Evolutionary conservation across 2,329 filamentous ascomycete species (phyloP), one percentile per base, ranked within the genome.

Genomic region (Fusarium nygamai): DNA sequence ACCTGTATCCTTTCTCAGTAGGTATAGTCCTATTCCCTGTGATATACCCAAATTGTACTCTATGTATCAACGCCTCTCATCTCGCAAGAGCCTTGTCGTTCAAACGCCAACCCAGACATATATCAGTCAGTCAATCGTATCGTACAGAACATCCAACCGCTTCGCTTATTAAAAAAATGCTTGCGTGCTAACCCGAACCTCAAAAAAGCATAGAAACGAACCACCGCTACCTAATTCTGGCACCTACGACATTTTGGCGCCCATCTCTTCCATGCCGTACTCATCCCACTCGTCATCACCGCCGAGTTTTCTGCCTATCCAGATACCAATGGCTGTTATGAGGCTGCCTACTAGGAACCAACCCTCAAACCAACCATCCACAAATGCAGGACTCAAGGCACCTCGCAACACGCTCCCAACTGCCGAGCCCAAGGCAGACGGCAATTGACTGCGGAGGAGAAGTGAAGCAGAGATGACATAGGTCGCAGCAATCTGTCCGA

Each of bases 401-500:
- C 93, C 93, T 48, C 93, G 91, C 36, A 97, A 84, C 3, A 93
- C 93, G 73, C 95, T 93, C 6, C 91, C 91, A 8, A 97, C 93
- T 4, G 93, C 93, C 57, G 90, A 91, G 67, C 94, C 91, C 80
- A 96, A 92, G 80, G 95, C 93, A 43, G 86, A 87, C 0, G 94
- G 94, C 74, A 97, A 85, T 80, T 94, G 96, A 76, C 92, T 93
- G 58, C 94, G 84, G 53, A 97, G 85, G 67, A 97, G 86, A 74
- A 97, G 84, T 6, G 93, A 92, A 3, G 93, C 92, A 67, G 91
- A 93, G 78, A 97, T 95, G 61, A 97, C 94, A 80, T 97, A 97
- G 3, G 94, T 95, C 5, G 93, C 94, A 4, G 91, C 91, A 50
- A 97, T 91, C 82, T 97, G 94, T 9, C 91, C 93, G 41, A 96